Percentiles rank a stretch among this genome's conserved stretches.
Conservation (phyloP, 768 basidiomycete species). For the Russula sp. region DNA sequence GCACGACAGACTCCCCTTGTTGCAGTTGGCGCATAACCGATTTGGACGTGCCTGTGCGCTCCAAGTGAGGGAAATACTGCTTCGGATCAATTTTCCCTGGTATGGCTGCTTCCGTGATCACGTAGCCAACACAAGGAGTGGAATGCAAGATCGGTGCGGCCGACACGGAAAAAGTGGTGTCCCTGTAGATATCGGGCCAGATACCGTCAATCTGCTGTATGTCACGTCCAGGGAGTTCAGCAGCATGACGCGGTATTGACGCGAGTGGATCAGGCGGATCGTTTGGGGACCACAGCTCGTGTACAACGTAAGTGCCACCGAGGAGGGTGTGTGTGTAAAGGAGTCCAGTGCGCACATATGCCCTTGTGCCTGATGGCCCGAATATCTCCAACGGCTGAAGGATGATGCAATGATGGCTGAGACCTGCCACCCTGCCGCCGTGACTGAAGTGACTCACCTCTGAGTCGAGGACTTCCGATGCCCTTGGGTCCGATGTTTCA, state of each 20-base stretch:
- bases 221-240: slow-evolving; percentile 66
- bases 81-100: slow-evolving; percentile 75
- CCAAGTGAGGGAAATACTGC: slow-evolving; percentile 64
- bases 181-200: slow-evolving; percentile 66
- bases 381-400: slow-evolving; percentile 75
- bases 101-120: slow-evolving; percentile 64
- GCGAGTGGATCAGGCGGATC: slow-evolving; percentile 45
- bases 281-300: slow-evolving; percentile 67
- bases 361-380: slow-evolving; percentile 79
- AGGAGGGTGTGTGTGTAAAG: slow-evolving; percentile 67
- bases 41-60: slow-evolving; percentile 67
- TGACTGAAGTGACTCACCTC: slow-evolving; percentile 16
- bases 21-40: slow-evolving; percentile 65
- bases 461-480: slow-evolving; percentile 30
- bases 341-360: slow-evolving; percentile 70
- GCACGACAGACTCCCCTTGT: slow-evolving; percentile 56
- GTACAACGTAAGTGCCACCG: slow-evolving; percentile 68
- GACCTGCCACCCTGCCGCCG: neutral
- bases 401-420: no score
- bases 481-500: slow-evolving; percentile 58
- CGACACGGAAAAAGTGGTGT: slow-evolving; percentile 56
- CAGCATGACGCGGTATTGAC: slow-evolving; percentile 44
- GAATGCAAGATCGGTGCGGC: slow-evolving; percentile 80
- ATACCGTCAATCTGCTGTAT: slow-evolving; percentile 55
- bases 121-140: slow-evolving; percentile 78